Base-by-base conservation (phyloP, 1,284 basidiomycete species). In the Pseudozyma sp. region DNA sequence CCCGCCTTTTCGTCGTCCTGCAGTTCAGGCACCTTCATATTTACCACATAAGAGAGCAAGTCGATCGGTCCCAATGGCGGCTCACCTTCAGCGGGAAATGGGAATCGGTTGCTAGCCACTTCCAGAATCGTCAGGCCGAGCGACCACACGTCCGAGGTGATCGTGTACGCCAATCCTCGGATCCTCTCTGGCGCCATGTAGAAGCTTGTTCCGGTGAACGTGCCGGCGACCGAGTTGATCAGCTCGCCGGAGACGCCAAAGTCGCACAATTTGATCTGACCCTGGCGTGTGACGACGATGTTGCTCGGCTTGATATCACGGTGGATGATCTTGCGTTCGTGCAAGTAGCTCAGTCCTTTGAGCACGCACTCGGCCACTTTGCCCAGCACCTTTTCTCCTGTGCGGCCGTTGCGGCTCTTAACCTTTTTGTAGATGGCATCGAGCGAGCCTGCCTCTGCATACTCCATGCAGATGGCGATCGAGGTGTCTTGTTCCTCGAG, bases 101-200 rank as follows among this genome's bases (percentile, higher is more conserved):
- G 97, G 87, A 96, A 97, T 16, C 92, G 90, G 81, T 97, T 95
- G 84, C 94, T 91, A 1, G 95, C 92, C 24, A 99, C 89, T 85
- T 99, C 96, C 68, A 98, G 88, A 30, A 99, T 88, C 0, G 95
- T 92, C 43, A 99, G 89, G 24, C 95, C 96, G 33, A 94, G 91
- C 1, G 95, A 97, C 95, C 95, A 99, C n/a, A 99, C 94, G 84
- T 99, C 95, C 24, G 94, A 93, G 55, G 92, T 91, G 83, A 97
- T 97, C 31, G 92, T 92, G 85, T 98, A 98, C 54, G 91, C 89
- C 60, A 91, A 88, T 8, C 94, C 94, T 59, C 90, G 90, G 77
- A 98, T 94, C 53, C 96, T 90, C 85, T 98, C 96, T 46, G 96
- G 96, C 92, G 94, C 94, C 94, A 98, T 98, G 86, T 98, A 99